Evolutionary conservation across 495 filamentous ascomycete species (phyloP).

Genomic region (Neurospora cerealis): DNA sequence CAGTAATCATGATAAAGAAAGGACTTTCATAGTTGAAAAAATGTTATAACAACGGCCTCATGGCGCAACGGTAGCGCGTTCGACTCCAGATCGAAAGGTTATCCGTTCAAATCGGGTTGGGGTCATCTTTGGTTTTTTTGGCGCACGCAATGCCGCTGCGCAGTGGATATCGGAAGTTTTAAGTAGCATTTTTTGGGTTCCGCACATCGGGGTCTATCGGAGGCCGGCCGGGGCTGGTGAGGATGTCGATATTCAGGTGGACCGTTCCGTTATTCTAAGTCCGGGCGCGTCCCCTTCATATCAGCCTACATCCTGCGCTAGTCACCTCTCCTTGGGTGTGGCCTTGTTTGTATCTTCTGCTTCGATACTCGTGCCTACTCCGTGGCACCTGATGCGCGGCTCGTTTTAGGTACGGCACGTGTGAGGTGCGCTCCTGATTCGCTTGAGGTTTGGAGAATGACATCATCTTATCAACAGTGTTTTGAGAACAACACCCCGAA

Average conservation of each 20-base stretch:
- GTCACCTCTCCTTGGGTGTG: neutral
- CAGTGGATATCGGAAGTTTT: neutral
- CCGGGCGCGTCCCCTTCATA: neutral
- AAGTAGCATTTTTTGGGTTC: neutral
- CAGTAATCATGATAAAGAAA: too few species aligned
- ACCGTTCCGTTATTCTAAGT: neutral
- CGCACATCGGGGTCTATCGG: neutral
- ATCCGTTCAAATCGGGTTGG: neutral
- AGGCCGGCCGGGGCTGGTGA: neutral
- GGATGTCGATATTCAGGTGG: neutral
- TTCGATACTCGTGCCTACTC: neutral
- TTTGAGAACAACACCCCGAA: neutral
- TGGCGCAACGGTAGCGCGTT: conserved; percentile 36
- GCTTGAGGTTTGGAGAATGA: neutral
- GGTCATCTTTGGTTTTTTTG: neutral
- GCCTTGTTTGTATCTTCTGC: neutral
- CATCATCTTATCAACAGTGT: neutral
- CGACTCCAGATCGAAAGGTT: conserved; percentile 7
- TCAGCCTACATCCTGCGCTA: neutral
- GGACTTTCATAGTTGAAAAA: too few species aligned
- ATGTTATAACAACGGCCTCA: neutral
- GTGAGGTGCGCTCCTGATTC: neutral
- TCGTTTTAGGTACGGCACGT: neutral
- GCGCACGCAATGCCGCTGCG: neutral
- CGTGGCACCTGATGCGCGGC: neutral